Base-by-base conservation (phyloP, 306 rosid species). In the Prunus mongolica region DNA sequence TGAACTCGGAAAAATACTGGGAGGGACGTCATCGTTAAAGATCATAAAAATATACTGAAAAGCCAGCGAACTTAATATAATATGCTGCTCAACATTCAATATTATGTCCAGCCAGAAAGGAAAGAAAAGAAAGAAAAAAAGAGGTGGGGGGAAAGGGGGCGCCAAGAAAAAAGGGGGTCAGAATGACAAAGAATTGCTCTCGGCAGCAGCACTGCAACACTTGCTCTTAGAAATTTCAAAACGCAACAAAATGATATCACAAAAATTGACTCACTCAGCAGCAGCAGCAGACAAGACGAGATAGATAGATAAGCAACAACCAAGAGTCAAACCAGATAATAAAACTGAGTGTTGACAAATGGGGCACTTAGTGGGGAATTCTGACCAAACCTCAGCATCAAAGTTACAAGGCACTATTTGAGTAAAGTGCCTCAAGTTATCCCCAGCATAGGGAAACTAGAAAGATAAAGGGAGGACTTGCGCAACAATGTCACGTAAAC, bases 311-410 rank as follows among this genome's bases (percentile, higher is more conserved):
- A 4, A 30, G 5, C 49, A 74, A 49, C 13, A 63, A 72, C 16
- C 13, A 8, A 19, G 12, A 46, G 9, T 8, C 16, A 47, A 47
- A 66, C 27, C 6, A 67, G 20, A 60, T 1, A 41, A 68, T 28
- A 30, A 54, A 46, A 44, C 15, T 19, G 12, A n/a, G 18, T 12
- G 62, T 70, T 64, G 77, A 52, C 19, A 57, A 46, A 47, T 80
- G n/a, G 50, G 13, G 19, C 52, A 67, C 32, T 5, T 52, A 30
- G 74, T 71, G 78, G 64, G 47, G 57, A 76, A 81, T n/a, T 44
- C 19, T 47, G 76, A 49, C 9, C 41, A 64, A 32, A 14, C 44
- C 51, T 51, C 18, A 8, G 61, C 12, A 50, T n/a, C 32, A 38
- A 61, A 51, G 28, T 60, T 19, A 30, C 49, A 45, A 32, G 47